Conservation (phyloP, 2,329 filamentous ascomycete genomes). For the Microcyclospora pomicola region DNA sequence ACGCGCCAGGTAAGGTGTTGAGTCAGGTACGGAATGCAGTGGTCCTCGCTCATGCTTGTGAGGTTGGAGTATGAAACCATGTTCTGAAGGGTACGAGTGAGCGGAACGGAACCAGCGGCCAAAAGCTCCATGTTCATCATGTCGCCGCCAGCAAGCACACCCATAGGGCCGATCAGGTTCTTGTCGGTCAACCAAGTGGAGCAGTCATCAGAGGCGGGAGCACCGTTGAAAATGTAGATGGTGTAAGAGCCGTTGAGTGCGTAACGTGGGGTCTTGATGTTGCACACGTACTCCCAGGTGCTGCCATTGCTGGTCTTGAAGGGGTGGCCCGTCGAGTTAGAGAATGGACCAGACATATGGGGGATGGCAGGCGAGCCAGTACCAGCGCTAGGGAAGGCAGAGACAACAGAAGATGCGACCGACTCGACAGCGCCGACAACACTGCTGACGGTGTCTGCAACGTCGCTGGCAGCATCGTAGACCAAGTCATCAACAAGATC, state of each 20-base stretch:
- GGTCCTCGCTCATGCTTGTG: slow-evolving; percentile 12
- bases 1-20: slow-evolving; percentile 22
- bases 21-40: slow-evolving; percentile 18
- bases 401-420: neutral
- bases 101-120: slow-evolving; percentile 29
- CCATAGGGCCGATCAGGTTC: slow-evolving; percentile 48
- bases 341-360: too few species aligned
- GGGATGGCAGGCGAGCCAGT: too few species aligned
- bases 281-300: slow-evolving; percentile 54
- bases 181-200: slow-evolving; percentile 37
- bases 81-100: slow-evolving; percentile 29
- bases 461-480: slow-evolving; percentile 1
- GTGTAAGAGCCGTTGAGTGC: slow-evolving; percentile 47
- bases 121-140: slow-evolving; percentile 14
- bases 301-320: slow-evolving; percentile 24
- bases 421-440: neutral
- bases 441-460: slow-evolving; percentile 1
- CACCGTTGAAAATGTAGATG: slow-evolving; percentile 54
- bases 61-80: slow-evolving; percentile 21
- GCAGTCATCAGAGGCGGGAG: slow-evolving; percentile 27
- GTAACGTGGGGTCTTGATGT: slow-evolving; percentile 47
- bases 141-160: slow-evolving; percentile 25
- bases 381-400: neutral
- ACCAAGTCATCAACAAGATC: neutral
- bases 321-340: neutral